A percentile compares a stretch with the other conserved stretches of the same genome.
These are phyloP conservation scores for Aquilaria sinensis DNA, from an alignment of 345 rosid species.

Conservation along the genomic window DNA sequence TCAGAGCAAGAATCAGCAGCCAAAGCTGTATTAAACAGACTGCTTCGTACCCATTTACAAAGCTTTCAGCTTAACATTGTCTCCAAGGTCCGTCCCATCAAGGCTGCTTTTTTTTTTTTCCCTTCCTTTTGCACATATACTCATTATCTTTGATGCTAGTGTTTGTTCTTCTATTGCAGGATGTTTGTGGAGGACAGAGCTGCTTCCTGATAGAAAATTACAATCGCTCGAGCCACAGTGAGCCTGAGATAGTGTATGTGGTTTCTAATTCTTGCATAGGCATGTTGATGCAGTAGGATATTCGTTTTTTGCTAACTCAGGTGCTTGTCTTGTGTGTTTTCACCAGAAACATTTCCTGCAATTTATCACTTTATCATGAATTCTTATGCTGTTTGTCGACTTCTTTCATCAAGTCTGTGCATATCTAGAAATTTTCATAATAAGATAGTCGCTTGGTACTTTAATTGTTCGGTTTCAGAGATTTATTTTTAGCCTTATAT, in stretches of 20 bases:
- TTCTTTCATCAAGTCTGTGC: no score
- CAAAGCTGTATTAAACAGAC: constrained; percentile 51
- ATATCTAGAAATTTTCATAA: no score
- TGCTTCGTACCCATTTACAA: constrained; percentile 57
- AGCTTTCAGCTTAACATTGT: constrained; percentile 67
- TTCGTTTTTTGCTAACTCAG: background rate
- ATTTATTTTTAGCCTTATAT: no score
- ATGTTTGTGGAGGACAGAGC: constrained; percentile 63
- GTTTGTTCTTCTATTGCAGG: constrained; percentile 41
- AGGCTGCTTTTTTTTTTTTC: background rate
- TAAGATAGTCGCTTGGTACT: no score
- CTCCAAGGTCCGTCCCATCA: constrained; percentile 45
- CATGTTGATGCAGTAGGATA: constrained; percentile 1
- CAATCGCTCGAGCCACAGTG: constrained; percentile 23
- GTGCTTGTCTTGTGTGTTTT: background rate
- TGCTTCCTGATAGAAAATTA: constrained; percentile 63
- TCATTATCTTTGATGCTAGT: constrained; percentile 1
- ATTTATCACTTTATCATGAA: no score
- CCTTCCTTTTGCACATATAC: background rate
- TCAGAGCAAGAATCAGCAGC: constrained; percentile 76
- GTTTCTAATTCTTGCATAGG: constrained; percentile 8
- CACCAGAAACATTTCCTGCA: background rate
- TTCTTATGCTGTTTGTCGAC: no score
- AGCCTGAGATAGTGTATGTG: constrained; percentile 72
- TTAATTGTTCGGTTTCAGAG: no score